Conservation (phyloP, 2,329 filamentous ascomycete genomes). For the Monilinia laxa region DNA sequence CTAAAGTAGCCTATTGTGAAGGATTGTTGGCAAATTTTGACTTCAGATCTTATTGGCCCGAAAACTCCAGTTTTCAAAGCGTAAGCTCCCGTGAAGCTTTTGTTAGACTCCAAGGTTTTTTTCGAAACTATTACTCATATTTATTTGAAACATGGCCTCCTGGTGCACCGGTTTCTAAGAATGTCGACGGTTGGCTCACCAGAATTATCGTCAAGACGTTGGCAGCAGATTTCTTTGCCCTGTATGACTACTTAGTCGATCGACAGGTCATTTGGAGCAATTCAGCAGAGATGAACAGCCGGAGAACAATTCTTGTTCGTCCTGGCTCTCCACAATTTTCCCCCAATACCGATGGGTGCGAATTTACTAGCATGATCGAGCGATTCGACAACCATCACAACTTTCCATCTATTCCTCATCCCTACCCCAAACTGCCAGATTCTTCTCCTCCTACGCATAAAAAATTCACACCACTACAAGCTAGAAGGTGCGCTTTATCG, state of each 20-base stretch:
- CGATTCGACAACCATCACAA: slow-evolving; percentile 62
- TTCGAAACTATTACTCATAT: slow-evolving; percentile 56
- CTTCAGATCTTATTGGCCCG: slow-evolving; percentile 61
- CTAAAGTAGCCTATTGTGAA: slow-evolving; percentile 62
- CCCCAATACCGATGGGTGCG: slow-evolving; percentile 48
- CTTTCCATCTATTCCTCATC: slow-evolving; percentile 66
- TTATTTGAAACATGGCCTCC: slow-evolving; percentile 64
- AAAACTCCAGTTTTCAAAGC: slow-evolving; percentile 37
- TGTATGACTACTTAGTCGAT: slow-evolving; percentile 71
- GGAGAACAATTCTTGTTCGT: slow-evolving; percentile 64
- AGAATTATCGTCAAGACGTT: slow-evolving; percentile 55
- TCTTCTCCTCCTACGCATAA: slow-evolving; percentile 42
- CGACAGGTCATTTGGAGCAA: slow-evolving; percentile 65
- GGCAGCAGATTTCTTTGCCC: slow-evolving; percentile 64
- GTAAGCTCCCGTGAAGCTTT: slow-evolving; percentile 48
- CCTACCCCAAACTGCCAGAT: slow-evolving; percentile 63
- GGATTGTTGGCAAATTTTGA: slow-evolving; percentile 59
- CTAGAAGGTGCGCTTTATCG: slow-evolving; percentile 44
- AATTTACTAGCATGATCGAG: slow-evolving; percentile 65
- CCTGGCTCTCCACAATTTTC: slow-evolving; percentile 50
- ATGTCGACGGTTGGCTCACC: slow-evolving; percentile 60
- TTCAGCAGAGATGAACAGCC: slow-evolving; percentile 57
- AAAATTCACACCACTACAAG: slow-evolving; percentile 33
- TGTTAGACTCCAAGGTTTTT: slow-evolving; percentile 59
- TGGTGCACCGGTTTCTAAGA: slow-evolving; percentile 40